Base-by-base conservation (phyloP, 306 rosid species). In the Prunus padus region DNA sequence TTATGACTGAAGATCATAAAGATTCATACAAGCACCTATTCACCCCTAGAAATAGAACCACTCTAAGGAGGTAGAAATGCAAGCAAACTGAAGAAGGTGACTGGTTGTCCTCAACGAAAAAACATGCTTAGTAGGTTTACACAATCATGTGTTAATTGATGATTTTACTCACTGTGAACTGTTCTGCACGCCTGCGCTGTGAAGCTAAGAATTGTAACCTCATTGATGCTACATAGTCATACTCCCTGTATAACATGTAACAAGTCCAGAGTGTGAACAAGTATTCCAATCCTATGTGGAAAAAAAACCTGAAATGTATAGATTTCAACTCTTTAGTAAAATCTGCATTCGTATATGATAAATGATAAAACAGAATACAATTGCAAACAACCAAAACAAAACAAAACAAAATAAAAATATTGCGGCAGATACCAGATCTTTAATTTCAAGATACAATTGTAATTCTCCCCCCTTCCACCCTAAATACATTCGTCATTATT, bases 281-380 rank as follows among this genome's bases (percentile, higher is more conserved):
- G 80, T 92, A 96, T 82, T 92, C 93, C 89, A 96, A 82, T 71
- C 82, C 96, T 76, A 96, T 92, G 87, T 88, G 99, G 83, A 82
- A 83, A 70, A 96, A 96, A 76, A 96, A 96, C 87, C 94, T 92
- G 96, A 72, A 86, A 88, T 75, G 44, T 37, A 78, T 56, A 51
- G 16, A 26, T 13, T 5, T 52, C 13, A 67, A 66, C 20, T 72
- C 70, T 23, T 61, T 23, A n/a, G 50, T 49, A 67, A 44, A 80
- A 12, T 14, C 3, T 22, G 19, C 54, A 28, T 19, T 47, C 11
- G 1, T 23, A 33, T 7, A 23, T 4, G 19, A 54, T n/a, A n/a
- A n/a, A n/a, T n/a, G n/a, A n/a, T 30, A 52, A 19, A 52, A 19
- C 13, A 20, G 44, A 61, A 40, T 14, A 65, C 40, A n/a, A 22